These are phyloP conservation scores for Fraxinus excelsior DNA, from an alignment of 257 asterid species.

Conservation along the genomic window DNA sequence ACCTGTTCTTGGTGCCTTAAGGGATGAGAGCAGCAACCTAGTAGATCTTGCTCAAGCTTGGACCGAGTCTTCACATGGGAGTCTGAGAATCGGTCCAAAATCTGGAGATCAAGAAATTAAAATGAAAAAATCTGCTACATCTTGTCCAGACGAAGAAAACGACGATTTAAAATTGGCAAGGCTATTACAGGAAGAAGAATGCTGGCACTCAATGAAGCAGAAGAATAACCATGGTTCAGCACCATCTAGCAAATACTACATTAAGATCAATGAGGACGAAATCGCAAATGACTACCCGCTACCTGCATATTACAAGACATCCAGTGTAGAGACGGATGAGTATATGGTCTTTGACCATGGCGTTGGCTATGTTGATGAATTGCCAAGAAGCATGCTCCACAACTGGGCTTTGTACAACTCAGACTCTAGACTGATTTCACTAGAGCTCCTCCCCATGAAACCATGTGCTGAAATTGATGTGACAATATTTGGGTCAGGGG, in stretches of 20 bases:
- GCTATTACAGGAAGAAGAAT: conserved; percentile 79
- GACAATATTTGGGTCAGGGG: conserved; percentile 85
- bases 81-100: conserved; percentile 56
- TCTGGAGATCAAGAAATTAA: conserved; percentile 34
- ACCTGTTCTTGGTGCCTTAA: conserved; percentile 64
- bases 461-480: conserved; percentile 94
- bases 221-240: conserved; percentile 56
- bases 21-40: conserved; percentile 56
- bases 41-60: conserved; percentile 37
- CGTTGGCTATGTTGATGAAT: conserved; percentile 54
- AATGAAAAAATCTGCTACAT: conserved; percentile 28
- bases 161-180: conserved; percentile 76
- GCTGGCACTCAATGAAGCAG: conserved; percentile 79
- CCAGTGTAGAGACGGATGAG: conserved; percentile 79
- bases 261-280: conserved; percentile 95
- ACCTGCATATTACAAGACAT: conserved; percentile 83
- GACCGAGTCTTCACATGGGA: conserved; percentile 43
- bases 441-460: conserved; percentile 90
- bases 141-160: conserved; percentile 51
- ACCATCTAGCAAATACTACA: conserved; percentile 66
- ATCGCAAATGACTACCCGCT: conserved; percentile 92
- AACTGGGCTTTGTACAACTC: conserved; percentile 94
- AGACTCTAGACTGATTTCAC: conserved; percentile 81
- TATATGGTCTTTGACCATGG: conserved; percentile 77
- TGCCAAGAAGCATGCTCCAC: conserved; percentile 83